Base-by-base conservation (phyloP, 768 basidiomycete genomes). In the Kwoniella mangroviensis region DNA sequence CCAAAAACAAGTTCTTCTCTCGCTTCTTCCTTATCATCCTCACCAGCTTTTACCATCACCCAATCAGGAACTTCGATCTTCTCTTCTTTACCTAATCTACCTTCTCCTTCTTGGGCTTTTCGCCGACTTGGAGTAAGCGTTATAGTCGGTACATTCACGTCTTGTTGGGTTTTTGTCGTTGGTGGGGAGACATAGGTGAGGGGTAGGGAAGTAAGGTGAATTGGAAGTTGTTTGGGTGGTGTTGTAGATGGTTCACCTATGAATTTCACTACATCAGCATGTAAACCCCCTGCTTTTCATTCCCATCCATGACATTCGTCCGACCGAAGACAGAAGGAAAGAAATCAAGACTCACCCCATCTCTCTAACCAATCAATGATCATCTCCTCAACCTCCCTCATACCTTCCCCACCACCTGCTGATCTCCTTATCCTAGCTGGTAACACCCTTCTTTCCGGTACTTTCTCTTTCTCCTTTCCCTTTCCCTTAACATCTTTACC, bases 371-470 rank as follows among this genome's bases (percentile, higher is more conserved):
- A 90, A 75, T 94, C 92, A 72, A 93, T 83, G 81, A 95, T 91
- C 88, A 92, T 89, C 65, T 89, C 75, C 85, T 95, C 93, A 19
- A 90, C 86, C 80, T 92, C 91, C 80, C 89, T 89, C 70, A 84
- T 90, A 66, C 93, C 92, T 61, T 80, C 79, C 55, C 92, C 88
- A 43, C 91, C 92, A 28, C 78, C 78, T 17, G 91, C 92, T 65
- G 91, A 90, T 66, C 93, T 88, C 75, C 92, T 87, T 66, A 90
- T 88, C 76, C 93, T 88, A 82, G 91, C 88, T 53, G 93, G 93
- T 67, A 93, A 85, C 54, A 93, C 89, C 82, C 93, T 90, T 84
- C 90, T 91, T 62, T 62, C 72, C n/a, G 60, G 56, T 15, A 53
- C 53, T 67, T 57, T 57, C 15, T 42, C 61, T 67, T 65, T 60